Percentiles rank a stretch among this genome's conserved stretches.
phyloP scores from a whole-genome alignment of 768 basidiomycete genomes.

The Asterophora lycoperdoides region DNA sequence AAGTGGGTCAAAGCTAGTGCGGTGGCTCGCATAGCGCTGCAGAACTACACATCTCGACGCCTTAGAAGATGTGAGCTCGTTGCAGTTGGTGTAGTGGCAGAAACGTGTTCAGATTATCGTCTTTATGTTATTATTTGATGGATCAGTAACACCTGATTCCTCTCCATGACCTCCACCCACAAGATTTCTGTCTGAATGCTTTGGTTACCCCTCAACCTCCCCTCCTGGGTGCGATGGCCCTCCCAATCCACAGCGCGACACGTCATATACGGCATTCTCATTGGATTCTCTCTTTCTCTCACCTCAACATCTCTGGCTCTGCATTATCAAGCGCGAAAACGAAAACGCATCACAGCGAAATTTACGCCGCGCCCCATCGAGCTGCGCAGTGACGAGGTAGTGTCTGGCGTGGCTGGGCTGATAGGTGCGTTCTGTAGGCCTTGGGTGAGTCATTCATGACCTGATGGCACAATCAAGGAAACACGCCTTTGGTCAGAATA shows the following conservation, averaged over 20 bases:
- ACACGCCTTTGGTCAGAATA: conserved; percentile 90
- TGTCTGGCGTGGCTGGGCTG: conserved; percentile 75
- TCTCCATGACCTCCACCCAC: conserved; percentile 12
- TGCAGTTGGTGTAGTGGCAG: neutral
- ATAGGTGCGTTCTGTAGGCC: conserved; percentile 57
- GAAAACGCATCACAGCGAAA: conserved; percentile 34
- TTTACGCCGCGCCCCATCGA: conserved; percentile 59
- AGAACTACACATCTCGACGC: too few relatives aligned
- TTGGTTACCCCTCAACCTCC: conserved; percentile 21
- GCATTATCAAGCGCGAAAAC: conserved; percentile 48
- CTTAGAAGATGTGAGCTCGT: too few relatives aligned
- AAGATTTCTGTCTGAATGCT: conserved; percentile 14
- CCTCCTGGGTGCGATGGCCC: conserved; percentile 34
- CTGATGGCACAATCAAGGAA: conserved; percentile 48
- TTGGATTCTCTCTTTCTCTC: conserved; percentile 75
- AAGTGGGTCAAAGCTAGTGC: neutral
- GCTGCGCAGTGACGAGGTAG: conserved; percentile 70
- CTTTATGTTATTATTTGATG: neutral
- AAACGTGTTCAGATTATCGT: conserved; percentile 1
- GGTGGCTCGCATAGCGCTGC: too few relatives aligned
- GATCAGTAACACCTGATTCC: conserved; percentile 6
- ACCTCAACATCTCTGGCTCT: conserved; percentile 62
- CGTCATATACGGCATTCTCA: conserved; percentile 44
- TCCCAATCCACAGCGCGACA: conserved; percentile 33
- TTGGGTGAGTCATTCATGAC: neutral